These are phyloP conservation scores for Teunomyces gatunensis DNA, from an alignment of 805 yeast genomes.

Conservation along the genomic window DNA sequence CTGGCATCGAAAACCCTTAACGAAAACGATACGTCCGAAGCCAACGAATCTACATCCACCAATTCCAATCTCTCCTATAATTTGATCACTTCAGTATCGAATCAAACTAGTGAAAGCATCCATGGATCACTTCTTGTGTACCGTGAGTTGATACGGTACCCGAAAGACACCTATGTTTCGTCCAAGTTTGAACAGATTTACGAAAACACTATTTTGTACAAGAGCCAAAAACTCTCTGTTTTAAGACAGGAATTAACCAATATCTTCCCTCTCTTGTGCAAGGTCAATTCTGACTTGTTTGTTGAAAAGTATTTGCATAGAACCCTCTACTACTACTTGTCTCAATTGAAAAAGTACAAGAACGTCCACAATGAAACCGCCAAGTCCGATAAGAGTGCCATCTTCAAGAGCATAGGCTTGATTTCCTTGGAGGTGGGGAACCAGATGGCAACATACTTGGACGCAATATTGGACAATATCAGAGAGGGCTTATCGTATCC, in stretches of 20 bases:
- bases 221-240: slow-evolving; percentile 71
- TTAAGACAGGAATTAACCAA: slow-evolving; percentile 83
- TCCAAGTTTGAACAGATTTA: slow-evolving; percentile 74
- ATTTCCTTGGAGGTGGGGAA: slow-evolving; percentile 78
- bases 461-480: slow-evolving; percentile 79
- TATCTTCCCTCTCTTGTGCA: slow-evolving; percentile 79
- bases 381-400: slow-evolving; percentile 64
- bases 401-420: slow-evolving; percentile 79
- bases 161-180: slow-evolving; percentile 70
- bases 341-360: slow-evolving; percentile 70
- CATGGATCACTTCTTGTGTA: slow-evolving; percentile 86
- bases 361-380: slow-evolving; percentile 37
- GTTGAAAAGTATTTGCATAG: slow-evolving; percentile 79
- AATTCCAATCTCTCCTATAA: slow-evolving; percentile 16
- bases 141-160: slow-evolving; percentile 65
- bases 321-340: slow-evolving; percentile 70
- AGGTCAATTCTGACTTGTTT: slow-evolving; percentile 71
- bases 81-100: slow-evolving; percentile 18
- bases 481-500: slow-evolving; percentile 66
- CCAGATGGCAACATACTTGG: slow-evolving; percentile 82
- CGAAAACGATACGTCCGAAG: slow-evolving; percentile 17
- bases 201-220: slow-evolving; percentile 68
- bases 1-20: slow-evolving; percentile 64
- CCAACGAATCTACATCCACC: background rate
- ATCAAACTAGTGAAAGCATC: slow-evolving; percentile 56